These are phyloP conservation scores for Hypsizygus marmoreus DNA, from an alignment of 768 basidiomycete genomes.

Conservation along the genomic window DNA sequence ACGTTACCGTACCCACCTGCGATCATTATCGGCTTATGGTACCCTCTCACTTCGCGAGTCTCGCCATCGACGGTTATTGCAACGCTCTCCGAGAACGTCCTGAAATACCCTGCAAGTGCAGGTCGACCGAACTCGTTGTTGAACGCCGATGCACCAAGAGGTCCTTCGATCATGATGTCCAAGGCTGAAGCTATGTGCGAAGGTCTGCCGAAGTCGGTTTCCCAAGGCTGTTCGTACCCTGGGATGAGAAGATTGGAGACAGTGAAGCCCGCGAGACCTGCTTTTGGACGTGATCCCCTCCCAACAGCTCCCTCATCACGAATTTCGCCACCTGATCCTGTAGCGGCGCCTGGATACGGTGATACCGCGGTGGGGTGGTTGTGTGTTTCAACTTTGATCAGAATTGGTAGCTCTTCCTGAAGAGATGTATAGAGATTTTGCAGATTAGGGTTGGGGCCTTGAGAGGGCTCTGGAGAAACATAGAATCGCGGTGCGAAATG, in stretches of 20 bases:
- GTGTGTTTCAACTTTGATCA: constrained; percentile 98
- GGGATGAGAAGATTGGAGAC: constrained; percentile 94
- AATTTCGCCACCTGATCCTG: constrained; percentile 98
- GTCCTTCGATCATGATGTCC: constrained; percentile 97
- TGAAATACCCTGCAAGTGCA: constrained; percentile 90
- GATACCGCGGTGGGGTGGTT: constrained; percentile 99
- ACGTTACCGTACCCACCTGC: constrained; percentile 97
- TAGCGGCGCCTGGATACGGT: constrained; percentile 97
- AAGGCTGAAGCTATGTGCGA: constrained; percentile 88
- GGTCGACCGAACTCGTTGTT: constrained; percentile 99
- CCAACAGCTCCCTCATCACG: constrained; percentile 98
- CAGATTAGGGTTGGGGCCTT: constrained; percentile 22
- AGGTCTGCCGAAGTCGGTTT: constrained; percentile 90
- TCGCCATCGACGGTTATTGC: constrained; percentile 50
- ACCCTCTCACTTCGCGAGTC: constrained; percentile 77
- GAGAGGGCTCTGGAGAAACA: constrained; percentile 33
- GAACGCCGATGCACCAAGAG: constrained; percentile 92
- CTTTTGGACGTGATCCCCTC: constrained; percentile 93
- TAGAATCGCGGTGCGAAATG: constrained; percentile 75
- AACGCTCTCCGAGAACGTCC: constrained; percentile 86
- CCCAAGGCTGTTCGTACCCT: constrained; percentile 92
- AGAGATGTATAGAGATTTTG: constrained; percentile 54
- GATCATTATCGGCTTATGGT: constrained; percentile 99
- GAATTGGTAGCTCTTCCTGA: constrained; percentile 78
- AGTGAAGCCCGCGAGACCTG: constrained; percentile 90